A percentile compares a stretch with the other conserved stretches of the same genome.
Evolutionary conservation across 1,139 yeast genomes (phyloP).

Genomic region (Zygosaccharomyces pseudobailii): DNA sequence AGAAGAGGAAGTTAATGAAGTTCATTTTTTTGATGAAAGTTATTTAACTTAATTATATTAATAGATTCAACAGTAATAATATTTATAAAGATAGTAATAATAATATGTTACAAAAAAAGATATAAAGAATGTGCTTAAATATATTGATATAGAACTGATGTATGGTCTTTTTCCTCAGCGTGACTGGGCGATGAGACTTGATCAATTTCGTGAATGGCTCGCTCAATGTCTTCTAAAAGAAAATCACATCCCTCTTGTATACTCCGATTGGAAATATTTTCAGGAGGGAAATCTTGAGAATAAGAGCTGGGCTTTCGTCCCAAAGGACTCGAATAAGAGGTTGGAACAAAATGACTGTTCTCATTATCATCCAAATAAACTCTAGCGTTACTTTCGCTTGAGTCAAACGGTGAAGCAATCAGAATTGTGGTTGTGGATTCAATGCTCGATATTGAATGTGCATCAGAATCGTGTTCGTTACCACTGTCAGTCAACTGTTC

Average conservation of each 20-base stretch:
- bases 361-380: not conserved
- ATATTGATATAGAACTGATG: constrained; percentile 6
- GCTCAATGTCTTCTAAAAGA: constrained; percentile 14
- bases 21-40: not conserved
- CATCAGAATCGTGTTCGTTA: constrained; percentile 4
- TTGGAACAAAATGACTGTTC: not conserved
- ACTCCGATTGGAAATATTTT: not conserved
- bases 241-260: constrained; percentile 9
- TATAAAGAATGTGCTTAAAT: not conserved
- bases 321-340: not conserved
- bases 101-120: not conserved
- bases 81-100: not conserved
- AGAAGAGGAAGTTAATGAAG: too few relatives aligned
- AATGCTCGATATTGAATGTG: constrained; percentile 1
- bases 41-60: not conserved
- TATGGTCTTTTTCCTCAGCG: constrained; percentile 3
- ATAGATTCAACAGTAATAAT: not conserved
- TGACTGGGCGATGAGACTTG: constrained; percentile 6
- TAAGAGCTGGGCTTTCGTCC: not conserved
- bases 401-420: not conserved
- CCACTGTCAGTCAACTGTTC: constrained; percentile 11
- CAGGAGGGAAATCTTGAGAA: not conserved
- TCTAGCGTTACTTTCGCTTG: not conserved
- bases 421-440: constrained; percentile 4
- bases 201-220: constrained; percentile 13